Base-by-base conservation (phyloP, 768 basidiomycete genomes). In the Pisolithus tinctorius region DNA sequence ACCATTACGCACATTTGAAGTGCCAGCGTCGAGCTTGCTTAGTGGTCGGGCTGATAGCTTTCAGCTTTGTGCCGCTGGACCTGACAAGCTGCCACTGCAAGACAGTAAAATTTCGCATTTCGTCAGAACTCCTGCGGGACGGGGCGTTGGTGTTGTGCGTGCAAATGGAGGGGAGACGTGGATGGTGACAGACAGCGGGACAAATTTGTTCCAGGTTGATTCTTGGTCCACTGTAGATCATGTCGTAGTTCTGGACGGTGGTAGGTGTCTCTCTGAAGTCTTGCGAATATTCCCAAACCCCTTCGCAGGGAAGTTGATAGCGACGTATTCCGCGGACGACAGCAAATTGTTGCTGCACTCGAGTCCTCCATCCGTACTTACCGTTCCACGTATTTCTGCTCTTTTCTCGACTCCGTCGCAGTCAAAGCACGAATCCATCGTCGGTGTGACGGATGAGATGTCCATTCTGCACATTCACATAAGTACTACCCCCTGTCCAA, bases 111-210 rank as follows among this genome's bases (percentile, higher is more conserved):
- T 91, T 51, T 58, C 74, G 11, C 74, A 76, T 36, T 84, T 91
- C 57, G 80, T 88, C 36, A 76, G 90, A 54, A 91, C 89, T 3
- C 84, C 88, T 1, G 85, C 90, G 52, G 90, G 90, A 1, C 75
- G 74, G 48, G 89, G 86, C 6, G 75, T 93, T 34, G 87, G 80
- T 11, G 79, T 85, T 13, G 69, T 86, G 30, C 80, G 86, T 41
- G 66, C 65, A 30, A 69, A 74, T 39, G 79, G 80, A 4, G 84
- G 83, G 6, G 86, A 90, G 60, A 72, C 77, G 1, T 90, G 85
- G 84, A 73, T 70, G 57, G 70, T 81, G 50, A 64, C 66, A 7
- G 73, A 75, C 41, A 65, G 69, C 45, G 80, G 79, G 10, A 68
- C 71, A 29, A 73, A 73, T 53, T 62, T 88, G 38, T 62, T 70